Evolutionary conservation across 805 yeast species (phyloP), one percentile per base, ranked within the genome.

Genomic region (Saccharomycopsis oosterbeekiorum): DNA sequence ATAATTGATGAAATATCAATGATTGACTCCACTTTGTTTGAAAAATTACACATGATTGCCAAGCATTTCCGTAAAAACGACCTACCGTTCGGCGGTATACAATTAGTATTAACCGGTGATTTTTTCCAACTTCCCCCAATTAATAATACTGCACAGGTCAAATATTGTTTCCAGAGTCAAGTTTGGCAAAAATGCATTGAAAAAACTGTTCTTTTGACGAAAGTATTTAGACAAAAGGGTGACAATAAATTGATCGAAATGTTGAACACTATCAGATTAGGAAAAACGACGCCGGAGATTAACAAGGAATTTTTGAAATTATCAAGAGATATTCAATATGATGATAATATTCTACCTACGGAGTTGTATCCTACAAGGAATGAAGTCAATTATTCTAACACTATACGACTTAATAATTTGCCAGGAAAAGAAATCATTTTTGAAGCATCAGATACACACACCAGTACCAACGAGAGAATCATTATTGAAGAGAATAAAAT

Each of bases 1-100:
- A 84, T 94, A 59, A 81, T 94, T 62, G 99, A 94, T 74, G 99
- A 94, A 73, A 80, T 94, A 2, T 92, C 98, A 0, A 94, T 94
- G 99, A 81, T 94, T 61, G 96, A 90, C 68, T 96, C 91, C 0
- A 75, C 69, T 1, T 77, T 93, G 57, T 80, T 94, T 64, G 87
- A 86, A 56, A 90, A 90, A 68, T 75, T 94, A 58, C 88, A 90
- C 63, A 74, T 69, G 11, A 73, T 93, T 42, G 97, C 94, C 0
- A 78, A 86, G 65, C 68, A 67, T 0, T 72, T 88, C 4, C 78
- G 85, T 43, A 76, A 73, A 24, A 72, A 66, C 26, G 70, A 75
- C 14, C 66, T 65, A 57, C 97, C 97, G 0, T 94, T 94, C 77
- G 99, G 99, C 4, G 99, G 99, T 0, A 85, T 94, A 54, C 99